These are phyloP conservation scores for Papiliotrema flavescens DNA, from an alignment of 1,284 basidiomycete species.

Conservation along the genomic window DNA sequence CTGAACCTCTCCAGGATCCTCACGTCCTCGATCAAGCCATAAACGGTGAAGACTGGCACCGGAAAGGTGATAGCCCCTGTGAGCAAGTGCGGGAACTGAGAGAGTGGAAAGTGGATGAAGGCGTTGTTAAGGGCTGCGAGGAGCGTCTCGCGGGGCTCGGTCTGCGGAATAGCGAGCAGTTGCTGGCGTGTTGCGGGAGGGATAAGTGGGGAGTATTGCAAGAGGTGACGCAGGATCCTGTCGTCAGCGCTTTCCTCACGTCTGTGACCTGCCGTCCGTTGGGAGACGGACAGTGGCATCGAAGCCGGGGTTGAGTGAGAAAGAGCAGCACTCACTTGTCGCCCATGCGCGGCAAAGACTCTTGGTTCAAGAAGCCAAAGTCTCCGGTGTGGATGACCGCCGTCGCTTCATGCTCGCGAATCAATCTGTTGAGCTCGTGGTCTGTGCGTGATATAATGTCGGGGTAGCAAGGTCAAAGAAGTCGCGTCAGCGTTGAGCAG, in stretches of 20 bases:
- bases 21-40: constrained; percentile 97
- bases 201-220: constrained; percentile 97
- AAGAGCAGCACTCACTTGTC: constrained; percentile 58
- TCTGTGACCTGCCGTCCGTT: background rate
- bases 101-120: constrained; percentile 59
- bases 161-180: constrained; percentile 68
- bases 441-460: constrained; percentile 22
- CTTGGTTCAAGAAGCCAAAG: constrained; percentile 94
- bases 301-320: no score
- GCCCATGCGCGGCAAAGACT: constrained; percentile 81
- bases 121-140: constrained; percentile 56
- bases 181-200: constrained; percentile 73
- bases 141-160: constrained; percentile 34
- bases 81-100: constrained; percentile 89
- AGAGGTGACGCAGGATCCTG: constrained; percentile 84
- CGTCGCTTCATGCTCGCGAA: constrained; percentile 79
- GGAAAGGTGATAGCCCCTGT: constrained; percentile 81
- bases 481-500: background rate
- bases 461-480: background rate
- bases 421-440: constrained; percentile 84
- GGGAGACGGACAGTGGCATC: no score
- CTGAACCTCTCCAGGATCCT: constrained; percentile 88
- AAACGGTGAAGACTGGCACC: constrained; percentile 93
- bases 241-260: background rate
- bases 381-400: constrained; percentile 98